Evolutionary conservation across 352 stramenopile species (phyloP).

Genomic region (Paralagenidium karlingii): DNA sequence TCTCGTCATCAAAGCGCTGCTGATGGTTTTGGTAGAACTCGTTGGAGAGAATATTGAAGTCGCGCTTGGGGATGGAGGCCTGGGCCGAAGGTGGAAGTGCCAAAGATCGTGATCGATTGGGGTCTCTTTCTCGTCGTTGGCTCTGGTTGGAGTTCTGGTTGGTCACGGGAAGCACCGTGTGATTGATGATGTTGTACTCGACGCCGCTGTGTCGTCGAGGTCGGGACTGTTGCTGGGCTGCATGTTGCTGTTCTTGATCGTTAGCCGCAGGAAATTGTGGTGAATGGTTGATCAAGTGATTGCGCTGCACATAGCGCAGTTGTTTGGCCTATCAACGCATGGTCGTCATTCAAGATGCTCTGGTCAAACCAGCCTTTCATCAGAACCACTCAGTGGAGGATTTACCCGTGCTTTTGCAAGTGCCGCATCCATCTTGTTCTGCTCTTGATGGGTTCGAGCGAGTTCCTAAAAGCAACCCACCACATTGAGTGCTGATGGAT

Average conservation of each 20-base stretch:
- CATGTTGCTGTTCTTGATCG: constrained; percentile 24
- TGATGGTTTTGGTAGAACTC: constrained; percentile 56
- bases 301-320: constrained; percentile 38
- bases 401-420: not conserved
- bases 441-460: not conserved
- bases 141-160: too few relatives aligned
- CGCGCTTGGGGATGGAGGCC: constrained; percentile 23
- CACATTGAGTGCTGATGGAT: constrained; percentile 1
- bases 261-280: constrained; percentile 29
- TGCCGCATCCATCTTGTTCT: constrained; percentile 1
- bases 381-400: too few relatives aligned
- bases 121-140: too few relatives aligned
- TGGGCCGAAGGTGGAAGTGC: too few relatives aligned
- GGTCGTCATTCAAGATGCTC: not conserved
- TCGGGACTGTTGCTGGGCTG: constrained; percentile 15
- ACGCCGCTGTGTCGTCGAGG: constrained; percentile 17
- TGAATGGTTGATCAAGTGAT: constrained; percentile 55
- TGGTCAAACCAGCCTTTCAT: not conserved
- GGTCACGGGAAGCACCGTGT: not conserved
- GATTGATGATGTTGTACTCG: constrained; percentile 61
- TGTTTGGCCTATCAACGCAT: constrained; percentile 27
- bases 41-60: constrained; percentile 71
- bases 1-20: constrained; percentile 17
- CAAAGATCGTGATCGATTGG: too few relatives aligned
- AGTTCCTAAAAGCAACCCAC: constrained; percentile 2